These are phyloP conservation scores for Castanea crenata DNA, from an alignment of 306 rosid genomes.

Conservation along the genomic window DNA sequence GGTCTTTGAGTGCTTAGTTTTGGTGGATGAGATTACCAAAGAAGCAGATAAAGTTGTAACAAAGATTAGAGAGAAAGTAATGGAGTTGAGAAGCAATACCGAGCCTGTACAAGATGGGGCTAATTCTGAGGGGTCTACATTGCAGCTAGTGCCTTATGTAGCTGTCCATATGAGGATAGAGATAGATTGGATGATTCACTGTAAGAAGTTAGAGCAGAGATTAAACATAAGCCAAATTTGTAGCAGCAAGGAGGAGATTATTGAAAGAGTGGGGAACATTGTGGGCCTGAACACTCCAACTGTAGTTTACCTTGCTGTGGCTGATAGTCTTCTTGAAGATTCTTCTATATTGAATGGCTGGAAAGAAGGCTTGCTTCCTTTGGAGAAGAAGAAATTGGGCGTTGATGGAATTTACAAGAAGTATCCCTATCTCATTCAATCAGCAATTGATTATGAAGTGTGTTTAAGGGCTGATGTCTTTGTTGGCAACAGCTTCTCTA, in stretches of 20 bases:
- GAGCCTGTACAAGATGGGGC: conserved; percentile 7
- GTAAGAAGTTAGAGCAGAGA: conserved; percentile 74
- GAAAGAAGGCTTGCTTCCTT: conserved; percentile 67
- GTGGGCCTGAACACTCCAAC: conserved; percentile 41
- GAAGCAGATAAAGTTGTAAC: conserved; percentile 75
- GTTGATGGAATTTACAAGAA: conserved; percentile 53
- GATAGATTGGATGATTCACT: conserved; percentile 95
- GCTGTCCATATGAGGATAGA: conserved; percentile 97
- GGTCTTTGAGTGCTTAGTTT: conserved; percentile 76
- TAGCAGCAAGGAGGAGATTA: conserved; percentile 74
- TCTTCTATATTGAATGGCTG: conserved; percentile 63
- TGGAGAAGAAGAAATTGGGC: conserved; percentile 78
- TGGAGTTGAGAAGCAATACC: conserved; percentile 15
- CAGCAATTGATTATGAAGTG: conserved; percentile 93
- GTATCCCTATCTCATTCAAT: conserved; percentile 79
- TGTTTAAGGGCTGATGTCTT: conserved; percentile 73
- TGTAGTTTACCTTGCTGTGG: conserved; percentile 75
- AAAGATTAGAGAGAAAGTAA: conserved; percentile 58
- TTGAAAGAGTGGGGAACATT: conserved; percentile 62
- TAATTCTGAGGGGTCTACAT: conserved; percentile 12
- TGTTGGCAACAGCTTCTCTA: conserved; percentile 92
- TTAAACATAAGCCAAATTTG: conserved; percentile 64
- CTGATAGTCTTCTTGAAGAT: conserved; percentile 72
- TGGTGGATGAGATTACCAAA: conserved; percentile 59
- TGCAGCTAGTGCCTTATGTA: conserved; percentile 45